Evolutionary conservation across 768 basidiomycete species (phyloP).

Genomic region (Gelatoporia subvermispora): DNA sequence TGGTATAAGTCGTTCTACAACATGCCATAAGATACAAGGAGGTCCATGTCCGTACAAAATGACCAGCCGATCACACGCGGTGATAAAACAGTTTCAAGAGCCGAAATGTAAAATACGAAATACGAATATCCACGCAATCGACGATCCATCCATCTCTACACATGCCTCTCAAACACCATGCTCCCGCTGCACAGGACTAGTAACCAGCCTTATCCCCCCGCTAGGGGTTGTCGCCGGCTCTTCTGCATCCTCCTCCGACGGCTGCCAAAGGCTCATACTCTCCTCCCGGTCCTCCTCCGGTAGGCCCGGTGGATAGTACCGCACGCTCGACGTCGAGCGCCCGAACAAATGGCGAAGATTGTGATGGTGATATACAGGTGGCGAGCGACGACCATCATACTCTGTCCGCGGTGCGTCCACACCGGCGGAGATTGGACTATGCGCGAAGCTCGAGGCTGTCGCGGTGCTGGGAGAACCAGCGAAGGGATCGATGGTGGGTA

Average conservation of each 20-base stretch:
- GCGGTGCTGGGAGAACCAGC: conserved; percentile 10
- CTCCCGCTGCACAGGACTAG: conserved; percentile 9
- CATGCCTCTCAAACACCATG: background rate
- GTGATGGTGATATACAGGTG: conserved; percentile 5
- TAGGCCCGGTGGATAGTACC: conserved; percentile 21
- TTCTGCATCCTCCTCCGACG: conserved; percentile 14
- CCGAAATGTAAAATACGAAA: too few species aligned
- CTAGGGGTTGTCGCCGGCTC: conserved; percentile 5
- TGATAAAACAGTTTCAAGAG: too few species aligned
- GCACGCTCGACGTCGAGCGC: conserved; percentile 8
- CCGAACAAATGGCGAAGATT: conserved; percentile 2
- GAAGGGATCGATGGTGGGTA: conserved; percentile 1
- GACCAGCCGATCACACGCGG: too few species aligned
- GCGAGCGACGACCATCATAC: conserved; percentile 9
- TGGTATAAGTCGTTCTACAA: too few species aligned
- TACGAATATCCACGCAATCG: too few species aligned
- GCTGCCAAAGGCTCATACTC: conserved; percentile 22
- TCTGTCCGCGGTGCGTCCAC: conserved; percentile 3
- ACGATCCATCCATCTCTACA: too few species aligned
- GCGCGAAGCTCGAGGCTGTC: conserved; percentile 9
- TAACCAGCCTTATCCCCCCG: conserved; percentile 19
- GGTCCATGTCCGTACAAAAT: too few species aligned
- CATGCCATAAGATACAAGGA: too few species aligned
- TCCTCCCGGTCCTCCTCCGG: conserved; percentile 23
- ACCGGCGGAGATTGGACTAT: conserved; percentile 2